These are phyloP conservation scores for Flaveria ramosissima DNA, from an alignment of 129 eudicot species.

Conservation along the genomic window DNA sequence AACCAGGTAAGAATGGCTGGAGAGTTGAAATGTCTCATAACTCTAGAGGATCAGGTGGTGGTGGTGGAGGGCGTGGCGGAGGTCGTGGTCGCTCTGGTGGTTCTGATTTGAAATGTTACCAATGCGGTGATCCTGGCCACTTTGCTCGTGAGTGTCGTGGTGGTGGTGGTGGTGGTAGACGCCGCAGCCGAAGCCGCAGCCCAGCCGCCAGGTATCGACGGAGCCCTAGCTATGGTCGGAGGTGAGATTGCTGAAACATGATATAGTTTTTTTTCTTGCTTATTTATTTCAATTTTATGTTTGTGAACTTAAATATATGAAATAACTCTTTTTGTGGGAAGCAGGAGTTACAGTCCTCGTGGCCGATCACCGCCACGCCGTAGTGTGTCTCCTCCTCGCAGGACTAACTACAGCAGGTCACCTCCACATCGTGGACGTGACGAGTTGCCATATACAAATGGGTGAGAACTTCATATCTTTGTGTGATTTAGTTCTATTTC, in stretches of 20 bases:
- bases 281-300: neutral
- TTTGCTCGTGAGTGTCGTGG: constrained; percentile 95
- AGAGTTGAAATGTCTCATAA: constrained; percentile 95
- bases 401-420: constrained; percentile 69
- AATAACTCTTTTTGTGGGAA: neutral
- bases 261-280: neutral
- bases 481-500: neutral
- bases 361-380: constrained; percentile 89
- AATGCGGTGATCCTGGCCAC: constrained; percentile 98
- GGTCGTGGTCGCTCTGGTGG: constrained; percentile 93
- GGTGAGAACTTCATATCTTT: constrained; percentile 44
- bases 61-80: constrained; percentile 40
- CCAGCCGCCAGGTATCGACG: constrained; percentile 71
- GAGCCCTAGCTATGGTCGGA: constrained; percentile 97
- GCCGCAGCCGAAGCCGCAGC: constrained; percentile 69
- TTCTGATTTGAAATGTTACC: constrained; percentile 92
- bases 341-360: constrained; percentile 97
- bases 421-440: constrained; percentile 97
- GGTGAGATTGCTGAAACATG: constrained; percentile 47
- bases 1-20: constrained; percentile 96
- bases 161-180: constrained; percentile 50
- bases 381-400: constrained; percentile 85
- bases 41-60: constrained; percentile 76
- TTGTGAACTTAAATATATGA: neutral
- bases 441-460: constrained; percentile 80